A percentile compares a stretch with the other conserved stretches of the same genome.
Evolutionary conservation across 768 basidiomycete species (phyloP).

Genomic region (Trametes cubensis): DNA sequence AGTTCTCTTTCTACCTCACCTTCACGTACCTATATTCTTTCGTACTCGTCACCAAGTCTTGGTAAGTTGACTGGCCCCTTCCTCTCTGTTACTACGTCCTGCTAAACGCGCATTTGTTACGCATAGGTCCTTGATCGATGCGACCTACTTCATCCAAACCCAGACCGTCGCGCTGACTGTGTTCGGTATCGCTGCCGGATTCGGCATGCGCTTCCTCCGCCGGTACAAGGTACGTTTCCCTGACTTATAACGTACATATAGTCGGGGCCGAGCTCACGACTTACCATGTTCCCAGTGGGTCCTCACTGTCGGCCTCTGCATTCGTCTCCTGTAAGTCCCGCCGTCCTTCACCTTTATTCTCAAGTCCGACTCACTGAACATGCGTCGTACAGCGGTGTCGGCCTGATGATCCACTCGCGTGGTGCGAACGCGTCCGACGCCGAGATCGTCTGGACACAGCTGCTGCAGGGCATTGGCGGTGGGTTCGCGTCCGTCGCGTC

Average conservation of each 20-base stretch:
- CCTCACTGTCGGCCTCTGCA: constrained; percentile 41
- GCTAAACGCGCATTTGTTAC: neutral
- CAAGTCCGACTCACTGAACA: neutral
- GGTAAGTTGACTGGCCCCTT: constrained; percentile 20
- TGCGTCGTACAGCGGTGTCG: constrained; percentile 26
- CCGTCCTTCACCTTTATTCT: neutral
- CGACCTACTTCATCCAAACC: constrained; percentile 41
- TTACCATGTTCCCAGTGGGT: constrained; percentile 27
- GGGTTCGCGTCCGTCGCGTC: constrained; percentile 50
- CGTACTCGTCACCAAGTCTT: constrained; percentile 41
- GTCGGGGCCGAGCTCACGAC: neutral
- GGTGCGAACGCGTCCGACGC: constrained; percentile 29
- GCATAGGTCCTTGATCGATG: constrained; percentile 36
- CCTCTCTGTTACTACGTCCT: constrained; percentile 46
- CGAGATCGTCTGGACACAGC: constrained; percentile 48
- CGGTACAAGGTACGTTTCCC: constrained; percentile 44
- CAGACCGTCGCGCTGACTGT: constrained; percentile 48
- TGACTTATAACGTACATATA: no score
- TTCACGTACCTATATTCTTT: constrained; percentile 77
- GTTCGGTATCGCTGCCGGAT: constrained; percentile 51
- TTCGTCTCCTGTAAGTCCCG: constrained; percentile 31
- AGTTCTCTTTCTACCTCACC: constrained; percentile 70
- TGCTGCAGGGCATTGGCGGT: constrained; percentile 55
- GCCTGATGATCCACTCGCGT: constrained; percentile 35
- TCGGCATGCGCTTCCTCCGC: constrained; percentile 44